These are phyloP conservation scores for Schizonepeta tenuifolia DNA, from an alignment of 257 asterid genomes.

Conservation along the genomic window DNA sequence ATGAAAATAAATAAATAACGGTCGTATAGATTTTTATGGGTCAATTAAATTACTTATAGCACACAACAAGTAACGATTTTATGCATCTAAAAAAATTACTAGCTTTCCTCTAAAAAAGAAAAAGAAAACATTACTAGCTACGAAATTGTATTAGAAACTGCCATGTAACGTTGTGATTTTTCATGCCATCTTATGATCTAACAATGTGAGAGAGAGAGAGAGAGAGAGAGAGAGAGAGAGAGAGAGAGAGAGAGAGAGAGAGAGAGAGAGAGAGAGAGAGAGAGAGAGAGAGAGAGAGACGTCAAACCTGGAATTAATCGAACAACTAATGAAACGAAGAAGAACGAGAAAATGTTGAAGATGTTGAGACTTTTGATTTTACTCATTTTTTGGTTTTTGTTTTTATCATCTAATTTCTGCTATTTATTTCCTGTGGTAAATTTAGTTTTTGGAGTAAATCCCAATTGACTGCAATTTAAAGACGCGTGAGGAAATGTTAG, in stretches of 20 bases:
- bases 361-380: background rate
- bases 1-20: too few species aligned
- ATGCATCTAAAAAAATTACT: too few species aligned
- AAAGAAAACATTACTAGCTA: too few species aligned
- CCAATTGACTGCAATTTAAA: background rate
- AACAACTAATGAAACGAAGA: slow-evolving; percentile 9
- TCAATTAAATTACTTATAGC: too few species aligned
- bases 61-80: too few species aligned
- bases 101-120: too few species aligned
- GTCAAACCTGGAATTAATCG: slow-evolving; percentile 17
- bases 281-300: slow-evolving; percentile 2
- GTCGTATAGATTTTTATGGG: too few species aligned
- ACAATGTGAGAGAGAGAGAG: slow-evolving; percentile 1
- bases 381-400: background rate
- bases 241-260: slow-evolving; percentile 2
- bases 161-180: too few species aligned
- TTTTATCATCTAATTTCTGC: background rate
- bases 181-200: too few species aligned
- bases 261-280: slow-evolving; percentile 3
- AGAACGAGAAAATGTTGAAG: background rate
- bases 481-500: background rate
- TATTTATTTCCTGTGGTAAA: background rate
- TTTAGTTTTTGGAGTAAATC: background rate
- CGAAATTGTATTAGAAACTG: too few species aligned
- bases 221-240: slow-evolving; percentile 2